A percentile compares a stretch with the other conserved stretches of the same genome.
Evolutionary conservation across 176 grass and related monocot species (phyloP).

Genomic region (Oryza longistaminata): DNA sequence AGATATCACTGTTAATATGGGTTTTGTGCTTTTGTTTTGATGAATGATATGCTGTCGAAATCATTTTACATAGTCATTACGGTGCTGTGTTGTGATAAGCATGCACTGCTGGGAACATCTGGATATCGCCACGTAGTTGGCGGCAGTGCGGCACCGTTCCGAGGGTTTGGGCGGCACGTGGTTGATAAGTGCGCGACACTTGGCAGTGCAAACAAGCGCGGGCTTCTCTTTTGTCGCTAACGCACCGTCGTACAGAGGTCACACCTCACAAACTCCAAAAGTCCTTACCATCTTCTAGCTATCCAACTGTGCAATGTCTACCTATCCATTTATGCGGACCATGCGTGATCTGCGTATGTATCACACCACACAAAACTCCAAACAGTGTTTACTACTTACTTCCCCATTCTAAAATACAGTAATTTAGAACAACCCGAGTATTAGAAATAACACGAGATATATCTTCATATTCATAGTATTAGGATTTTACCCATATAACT

Average conservation of each 20-base stretch:
- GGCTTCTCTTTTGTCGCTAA: slow-evolving; percentile 24
- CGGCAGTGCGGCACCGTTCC: slow-evolving; percentile 14
- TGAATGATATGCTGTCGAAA: neutral
- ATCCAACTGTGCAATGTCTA: neutral
- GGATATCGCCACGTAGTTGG: neutral
- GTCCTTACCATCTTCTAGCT: neutral
- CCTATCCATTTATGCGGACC: too few species aligned
- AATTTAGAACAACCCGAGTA: too few species aligned
- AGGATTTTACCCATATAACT: too few species aligned
- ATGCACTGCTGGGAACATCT: neutral
- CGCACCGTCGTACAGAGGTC: slow-evolving; percentile 2
- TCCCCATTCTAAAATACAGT: too few species aligned
- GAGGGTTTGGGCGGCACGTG: slow-evolving; percentile 24
- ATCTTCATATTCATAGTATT: too few species aligned
- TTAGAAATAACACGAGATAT: too few species aligned
- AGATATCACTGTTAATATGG: neutral
- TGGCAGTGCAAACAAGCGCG: neutral
- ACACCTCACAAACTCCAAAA: neutral
- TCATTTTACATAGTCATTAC: slow-evolving; percentile 15
- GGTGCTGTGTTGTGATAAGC: neutral
- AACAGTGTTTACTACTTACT: too few species aligned
- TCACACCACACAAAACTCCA: too few species aligned
- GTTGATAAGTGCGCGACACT: slow-evolving; percentile 3
- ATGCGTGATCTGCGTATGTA: too few species aligned
- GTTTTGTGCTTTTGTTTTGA: neutral